Conservation (phyloP, 371 early-diverging fungal genomes). For the Mortierella sp. region DNA sequence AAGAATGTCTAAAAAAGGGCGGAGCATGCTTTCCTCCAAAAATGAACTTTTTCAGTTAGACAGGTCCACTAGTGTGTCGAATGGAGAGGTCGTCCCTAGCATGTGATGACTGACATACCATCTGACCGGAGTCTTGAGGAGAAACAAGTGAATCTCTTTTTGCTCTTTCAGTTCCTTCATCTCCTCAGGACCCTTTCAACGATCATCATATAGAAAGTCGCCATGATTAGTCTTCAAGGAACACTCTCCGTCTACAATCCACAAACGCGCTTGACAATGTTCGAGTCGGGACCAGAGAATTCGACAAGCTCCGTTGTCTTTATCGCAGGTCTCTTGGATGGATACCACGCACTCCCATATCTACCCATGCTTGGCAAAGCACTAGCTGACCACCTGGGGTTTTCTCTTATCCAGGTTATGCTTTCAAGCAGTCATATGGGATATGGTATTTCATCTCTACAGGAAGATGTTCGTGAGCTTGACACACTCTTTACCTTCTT, state of each 20-base stretch:
- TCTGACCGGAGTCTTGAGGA: too few species aligned
- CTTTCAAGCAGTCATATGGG: slow-evolving; percentile 61
- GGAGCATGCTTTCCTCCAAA: too few species aligned
- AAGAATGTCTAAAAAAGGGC: too few species aligned
- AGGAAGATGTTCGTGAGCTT: slow-evolving; percentile 56
- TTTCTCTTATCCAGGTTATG: slow-evolving; percentile 62
- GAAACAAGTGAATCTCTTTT: too few species aligned
- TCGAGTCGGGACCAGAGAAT: slow-evolving; percentile 56
- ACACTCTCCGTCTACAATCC: slow-evolving; percentile 44
- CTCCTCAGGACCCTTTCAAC: background rate
- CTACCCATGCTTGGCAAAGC: slow-evolving; percentile 45
- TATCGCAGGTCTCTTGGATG: slow-evolving; percentile 62
- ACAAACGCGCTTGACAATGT: slow-evolving; percentile 56
- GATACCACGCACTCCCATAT: slow-evolving; percentile 61
- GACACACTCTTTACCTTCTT: slow-evolving; percentile 56
- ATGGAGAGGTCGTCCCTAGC: too few species aligned
- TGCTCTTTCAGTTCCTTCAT: background rate
- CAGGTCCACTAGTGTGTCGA: too few species aligned
- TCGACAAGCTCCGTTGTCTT: slow-evolving; percentile 56
- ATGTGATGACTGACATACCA: too few species aligned
- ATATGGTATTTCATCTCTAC: slow-evolving; percentile 57
- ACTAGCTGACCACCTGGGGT: slow-evolving; percentile 41
- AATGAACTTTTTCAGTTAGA: too few species aligned
- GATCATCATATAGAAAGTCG: background rate
- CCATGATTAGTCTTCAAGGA: slow-evolving; percentile 39